Evolutionary conservation across 2,329 filamentous ascomycete species (phyloP), one percentile per base, ranked within the genome.

Genomic region (Botryotinia calthae): DNA sequence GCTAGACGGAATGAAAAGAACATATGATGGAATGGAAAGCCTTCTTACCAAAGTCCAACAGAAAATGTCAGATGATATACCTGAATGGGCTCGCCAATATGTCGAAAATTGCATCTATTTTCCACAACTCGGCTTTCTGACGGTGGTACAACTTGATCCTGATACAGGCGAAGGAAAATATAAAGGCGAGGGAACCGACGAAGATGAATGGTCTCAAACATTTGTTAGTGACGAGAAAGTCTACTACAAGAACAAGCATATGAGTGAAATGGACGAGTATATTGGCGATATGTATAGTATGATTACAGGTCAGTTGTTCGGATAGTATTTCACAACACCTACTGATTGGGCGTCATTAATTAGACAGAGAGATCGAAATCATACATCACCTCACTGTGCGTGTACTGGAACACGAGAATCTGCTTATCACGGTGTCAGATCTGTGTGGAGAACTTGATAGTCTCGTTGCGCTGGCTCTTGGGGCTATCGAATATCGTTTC

Each of bases 71-170:
- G 81, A 82, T 22, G 85, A 86, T 1, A 84, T 96, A 31, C 91
- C 94, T 1, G 84, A 87, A 73, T 86, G 86, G 85, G 85, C 85
- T 28, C 81, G 81, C 40, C 80, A 82, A 44, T 85, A 87, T 73
- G 82, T 91, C 22, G 84, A 86, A 48, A 95, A 95, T 71, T 97
- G 97, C 75, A 91, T 96, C 28, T 97, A 96, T 80, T 92, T 97
- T 75, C 95, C 95, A 0, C 94, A 97, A 78, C 88, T 98, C 54
- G 96, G 96, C 0, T 99, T 98, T 79, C 87, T 98, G 54, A 92
- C 94, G 3, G 90, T 91, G 0, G 90, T 97, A 25, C 87, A 87
- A 2, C 81, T 90, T 5, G 88, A 94, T 76, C 83, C 85, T 22
- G 81, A 84, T 1, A 89, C 87, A 2, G 88, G 89, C 0, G 83